Percentiles rank a stretch among this genome's conserved stretches.
These are phyloP conservation scores for Allium fistulosum DNA, from an alignment of 106 monocot genomes.

Conservation along the genomic window DNA sequence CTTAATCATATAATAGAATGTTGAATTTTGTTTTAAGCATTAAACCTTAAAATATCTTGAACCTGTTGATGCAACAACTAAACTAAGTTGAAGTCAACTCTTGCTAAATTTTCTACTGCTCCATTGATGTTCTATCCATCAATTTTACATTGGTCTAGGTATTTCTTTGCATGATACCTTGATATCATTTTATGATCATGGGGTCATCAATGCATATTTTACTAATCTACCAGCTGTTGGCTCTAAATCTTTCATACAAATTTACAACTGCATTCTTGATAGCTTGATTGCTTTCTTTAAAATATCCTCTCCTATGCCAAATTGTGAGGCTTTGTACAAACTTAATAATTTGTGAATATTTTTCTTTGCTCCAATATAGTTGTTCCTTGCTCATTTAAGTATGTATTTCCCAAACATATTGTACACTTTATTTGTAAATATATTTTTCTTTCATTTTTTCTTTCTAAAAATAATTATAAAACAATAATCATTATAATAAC, in stretches of 20 bases:
- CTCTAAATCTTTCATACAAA: constrained; percentile 7
- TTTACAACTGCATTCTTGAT: constrained; percentile 13
- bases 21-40: not conserved
- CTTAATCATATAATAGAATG: not conserved
- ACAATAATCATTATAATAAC: no score
- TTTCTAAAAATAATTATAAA: no score
- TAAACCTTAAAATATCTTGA: constrained; percentile 20
- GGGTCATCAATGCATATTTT: constrained; percentile 19
- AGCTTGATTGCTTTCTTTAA: constrained; percentile 30
- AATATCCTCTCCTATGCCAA: constrained; percentile 28
- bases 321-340: constrained; percentile 39
- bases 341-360: constrained; percentile 28
- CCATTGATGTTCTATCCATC: not conserved
- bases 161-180: constrained; percentile 12
- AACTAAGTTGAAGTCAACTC: constrained; percentile 24
- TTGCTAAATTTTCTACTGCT: constrained; percentile 22
- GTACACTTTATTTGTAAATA: not conserved
- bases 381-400: constrained; percentile 5
- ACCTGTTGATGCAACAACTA: constrained; percentile 27
- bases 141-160: constrained; percentile 6
- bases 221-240: constrained; percentile 5
- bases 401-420: constrained; percentile 23
- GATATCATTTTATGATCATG: constrained; percentile 24
- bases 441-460: no score
- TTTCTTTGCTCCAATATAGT: constrained; percentile 14